Base-by-base conservation (phyloP, 1,284 basidiomycete species). In the Phylloporus sp. region DNA sequence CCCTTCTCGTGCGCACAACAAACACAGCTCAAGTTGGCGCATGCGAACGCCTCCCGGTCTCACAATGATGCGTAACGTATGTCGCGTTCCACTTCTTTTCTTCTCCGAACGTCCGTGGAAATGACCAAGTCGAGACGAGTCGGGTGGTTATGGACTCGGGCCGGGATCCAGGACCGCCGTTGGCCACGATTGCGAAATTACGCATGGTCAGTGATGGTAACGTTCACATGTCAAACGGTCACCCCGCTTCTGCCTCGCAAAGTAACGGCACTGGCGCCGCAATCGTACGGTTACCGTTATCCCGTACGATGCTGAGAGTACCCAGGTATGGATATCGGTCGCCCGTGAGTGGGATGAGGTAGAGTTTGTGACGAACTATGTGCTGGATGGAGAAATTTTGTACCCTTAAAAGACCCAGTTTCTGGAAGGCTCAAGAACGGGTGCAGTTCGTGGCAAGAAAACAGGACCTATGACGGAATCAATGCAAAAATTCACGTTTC, bases 101-200 rank as follows among this genome's bases (percentile, higher is more conserved):
- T 68, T 58, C 53, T 61, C 61, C 69, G 70, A 46, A 65, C 31
- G 12, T 74, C 70, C 70, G 72, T 74, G 72, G 69, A 53, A 54
- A 59, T 57, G 61, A 56, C 34, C 18, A 31, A 53, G 49, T 44
- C 37, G 50, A 57, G 47, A 46, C 26, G 40, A 15, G 24, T 7
- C 13, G 10, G 44, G 15, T 42, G 63, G 31, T 29, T 26, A 20
- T 37, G 37, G 44, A 42, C 32, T 40, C 53, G 44, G 51, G 18
- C 61, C 62, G 65, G 56, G 34, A 58, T 61, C 20, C 11, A 51
- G 39, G 46, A 29, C 39, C 46, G 39, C 34, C 39, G 20, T 22
- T 51, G 47, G 34, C n/a, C 32, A 49, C 42, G 46, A 55, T 56
- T 31, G 28, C 47, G 46, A 42, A 20, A 46, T n/a, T 7, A 32